These are phyloP conservation scores for Acanthamoeba polyphaga DNA, from an alignment of 208 protist species.

Conservation along the genomic window DNA sequence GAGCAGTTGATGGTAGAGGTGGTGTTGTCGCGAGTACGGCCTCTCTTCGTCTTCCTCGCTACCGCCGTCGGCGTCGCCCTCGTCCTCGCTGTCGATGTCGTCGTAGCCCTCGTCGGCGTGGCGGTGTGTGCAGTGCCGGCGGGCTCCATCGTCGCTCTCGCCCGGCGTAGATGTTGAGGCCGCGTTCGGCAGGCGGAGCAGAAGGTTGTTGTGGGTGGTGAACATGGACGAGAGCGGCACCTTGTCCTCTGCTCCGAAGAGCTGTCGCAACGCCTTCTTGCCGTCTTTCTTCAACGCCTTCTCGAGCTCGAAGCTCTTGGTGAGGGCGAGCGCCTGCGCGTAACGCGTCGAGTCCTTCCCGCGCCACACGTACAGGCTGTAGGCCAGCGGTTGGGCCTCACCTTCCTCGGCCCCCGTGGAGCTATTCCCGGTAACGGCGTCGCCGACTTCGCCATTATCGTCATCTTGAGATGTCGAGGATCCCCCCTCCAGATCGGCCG, in stretches of 20 bases:
- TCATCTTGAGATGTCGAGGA: not conserved
- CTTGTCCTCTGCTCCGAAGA: constrained; percentile 53
- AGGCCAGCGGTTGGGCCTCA: not conserved
- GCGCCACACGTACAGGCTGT: constrained; percentile 73
- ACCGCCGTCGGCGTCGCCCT: not conserved
- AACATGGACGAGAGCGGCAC: constrained; percentile 67
- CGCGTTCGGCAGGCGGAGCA: not conserved
- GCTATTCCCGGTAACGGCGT: constrained; percentile 26
- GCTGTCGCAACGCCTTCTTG: constrained; percentile 11
- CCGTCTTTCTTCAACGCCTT: constrained; percentile 72
- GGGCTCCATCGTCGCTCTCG: not conserved
- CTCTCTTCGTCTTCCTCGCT: not conserved
- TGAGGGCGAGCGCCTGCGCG: constrained; percentile 30
- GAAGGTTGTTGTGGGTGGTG: constrained; percentile 16
- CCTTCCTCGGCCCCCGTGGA: not conserved
- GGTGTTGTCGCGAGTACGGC: constrained; percentile 53
- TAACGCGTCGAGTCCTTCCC: constrained; percentile 41
- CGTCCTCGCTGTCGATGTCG: not conserved
- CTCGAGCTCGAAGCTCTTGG: constrained; percentile 76
- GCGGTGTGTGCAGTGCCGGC: not conserved
- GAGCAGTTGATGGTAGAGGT: constrained; percentile 61
- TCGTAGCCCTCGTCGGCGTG: not conserved
- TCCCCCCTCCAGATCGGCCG: not conserved
- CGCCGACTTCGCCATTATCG: not conserved
- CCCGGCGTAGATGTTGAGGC: not conserved